Base-by-base conservation (phyloP, 2,329 filamentous ascomycete species). In the Fusarium nematophilum region DNA sequence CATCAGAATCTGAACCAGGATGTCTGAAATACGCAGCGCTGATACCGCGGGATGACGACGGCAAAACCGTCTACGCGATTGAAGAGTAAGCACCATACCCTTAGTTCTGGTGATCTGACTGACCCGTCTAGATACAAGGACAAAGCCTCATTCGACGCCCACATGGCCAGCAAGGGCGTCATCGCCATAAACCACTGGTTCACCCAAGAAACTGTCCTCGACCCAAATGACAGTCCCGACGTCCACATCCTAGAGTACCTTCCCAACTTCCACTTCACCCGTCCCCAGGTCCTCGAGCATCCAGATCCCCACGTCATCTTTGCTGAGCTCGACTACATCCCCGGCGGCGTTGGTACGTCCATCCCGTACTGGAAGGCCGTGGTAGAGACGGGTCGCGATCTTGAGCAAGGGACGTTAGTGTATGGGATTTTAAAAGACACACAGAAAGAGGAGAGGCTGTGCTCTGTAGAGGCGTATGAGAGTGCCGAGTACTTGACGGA, bases 331-430 rank as follows among this genome's bases (percentile, higher is more conserved):
- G 58, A 65, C 18, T 72, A 72, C 56, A 46, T 68, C n/a, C 53
- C 61, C 8, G 67, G 58, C 7, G 62, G 59, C 4, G 58, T 65
- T 18, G 57, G 56, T 1, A 58, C 53, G 10, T 62, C 70, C 3
- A 44, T 67, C n/a, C 66, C 68, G 2, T 69, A 68, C 53, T 72
- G 68, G 69, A 60, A 65, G 43, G 57, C 65, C 2, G 68, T 71
- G 3, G 67, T 70, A 4, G 59, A 65, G 13, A 59, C 63, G 3
- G 62, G 40, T 66, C 6, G 71, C 75, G 17, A 85, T 73, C 49
- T 84, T 81, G 2, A 70, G 39, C 31, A 31, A 0, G 70, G 69
- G 3, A 69, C 69, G 6, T 43, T 72, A 25, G 39, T 64, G 3
- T 72, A 72, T 23, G 68, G 65, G 3, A 58, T 72, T 18, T 9